Conservation (phyloP, 176 grass and related monocot genomes). For the Ananas comosus region DNA sequence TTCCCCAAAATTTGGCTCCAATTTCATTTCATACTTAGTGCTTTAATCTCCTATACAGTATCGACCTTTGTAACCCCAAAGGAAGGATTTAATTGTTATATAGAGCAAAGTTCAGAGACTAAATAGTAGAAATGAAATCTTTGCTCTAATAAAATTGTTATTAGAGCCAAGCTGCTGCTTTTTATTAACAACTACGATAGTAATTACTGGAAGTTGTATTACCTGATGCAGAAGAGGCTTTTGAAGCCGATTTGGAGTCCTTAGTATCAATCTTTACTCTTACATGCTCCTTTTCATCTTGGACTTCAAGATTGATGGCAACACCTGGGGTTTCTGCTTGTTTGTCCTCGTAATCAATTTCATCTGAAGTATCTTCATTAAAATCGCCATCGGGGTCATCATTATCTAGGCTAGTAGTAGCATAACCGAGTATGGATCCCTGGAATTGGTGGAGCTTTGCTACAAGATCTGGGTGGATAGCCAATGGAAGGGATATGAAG, state of each 20-base stretch:
- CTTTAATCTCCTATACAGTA: no score
- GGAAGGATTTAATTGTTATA: no score
- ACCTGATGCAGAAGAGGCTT: slow-evolving; percentile 27
- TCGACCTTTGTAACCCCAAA: no score
- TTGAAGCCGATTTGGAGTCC: slow-evolving; percentile 17
- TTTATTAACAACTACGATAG: not conserved
- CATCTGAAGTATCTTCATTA: slow-evolving; percentile 38
- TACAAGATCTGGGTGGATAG: slow-evolving; percentile 60
- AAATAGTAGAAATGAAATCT: no score
- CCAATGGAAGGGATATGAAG: slow-evolving; percentile 90
- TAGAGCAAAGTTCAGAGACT: no score
- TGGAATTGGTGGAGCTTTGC: slow-evolving; percentile 69
- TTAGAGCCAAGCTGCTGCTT: not conserved
- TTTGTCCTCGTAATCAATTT: slow-evolving; percentile 30
- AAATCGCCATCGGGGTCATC: slow-evolving; percentile 30
- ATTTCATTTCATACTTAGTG: no score
- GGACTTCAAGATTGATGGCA: slow-evolving; percentile 28
- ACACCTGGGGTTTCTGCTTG: slow-evolving; percentile 24
- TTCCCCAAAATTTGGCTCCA: no score
- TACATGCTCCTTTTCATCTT: slow-evolving; percentile 33
- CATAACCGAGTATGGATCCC: slow-evolving; percentile 46
- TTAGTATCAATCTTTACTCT: slow-evolving; percentile 32
- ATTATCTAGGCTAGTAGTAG: slow-evolving; percentile 18
- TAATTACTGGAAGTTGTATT: not conserved
- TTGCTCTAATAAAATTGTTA: not conserved